A percentile compares a stretch with the other conserved stretches of the same genome.
Evolutionary conservation across 176 grass and related monocot species (phyloP).

Genomic region (Oropetium thomaeum): DNA sequence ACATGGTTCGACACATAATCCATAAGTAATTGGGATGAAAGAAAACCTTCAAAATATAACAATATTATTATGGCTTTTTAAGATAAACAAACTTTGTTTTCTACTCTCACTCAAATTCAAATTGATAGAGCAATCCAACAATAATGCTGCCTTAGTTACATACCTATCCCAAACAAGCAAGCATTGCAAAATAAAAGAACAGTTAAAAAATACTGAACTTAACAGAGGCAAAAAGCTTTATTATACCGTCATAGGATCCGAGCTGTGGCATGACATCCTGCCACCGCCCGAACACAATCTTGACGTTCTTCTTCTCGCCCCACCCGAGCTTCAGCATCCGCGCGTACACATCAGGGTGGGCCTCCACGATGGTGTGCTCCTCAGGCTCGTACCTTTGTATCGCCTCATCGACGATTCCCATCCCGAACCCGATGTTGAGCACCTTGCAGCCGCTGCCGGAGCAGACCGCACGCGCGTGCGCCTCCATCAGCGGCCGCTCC

Average conservation of each 20-base stretch:
- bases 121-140: not conserved
- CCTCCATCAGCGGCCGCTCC: conserved; percentile 95
- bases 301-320: conserved; percentile 86
- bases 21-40: no score
- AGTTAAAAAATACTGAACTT: not conserved
- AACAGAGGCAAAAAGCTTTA: not conserved
- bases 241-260: conserved; percentile 77
- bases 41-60: no score
- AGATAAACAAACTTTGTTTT: no score
- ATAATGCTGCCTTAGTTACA: not conserved
- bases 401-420: conserved; percentile 91
- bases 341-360: conserved; percentile 75
- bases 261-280: conserved; percentile 80
- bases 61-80: no score
- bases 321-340: conserved; percentile 78
- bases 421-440: conserved; percentile 90
- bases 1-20: conserved; percentile 22
- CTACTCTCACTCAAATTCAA: not conserved
- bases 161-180: conserved; percentile 5
- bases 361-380: conserved; percentile 91
- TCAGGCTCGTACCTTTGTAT: conserved; percentile 75
- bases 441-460: conserved; percentile 51
- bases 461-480: conserved; percentile 84
- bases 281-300: conserved; percentile 82
- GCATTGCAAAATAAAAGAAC: not conserved